Percentiles rank a stretch among this genome's conserved stretches.
Evolutionary conservation across 306 rosid species (phyloP).

Genomic region (Leucaena leucocephala): DNA sequence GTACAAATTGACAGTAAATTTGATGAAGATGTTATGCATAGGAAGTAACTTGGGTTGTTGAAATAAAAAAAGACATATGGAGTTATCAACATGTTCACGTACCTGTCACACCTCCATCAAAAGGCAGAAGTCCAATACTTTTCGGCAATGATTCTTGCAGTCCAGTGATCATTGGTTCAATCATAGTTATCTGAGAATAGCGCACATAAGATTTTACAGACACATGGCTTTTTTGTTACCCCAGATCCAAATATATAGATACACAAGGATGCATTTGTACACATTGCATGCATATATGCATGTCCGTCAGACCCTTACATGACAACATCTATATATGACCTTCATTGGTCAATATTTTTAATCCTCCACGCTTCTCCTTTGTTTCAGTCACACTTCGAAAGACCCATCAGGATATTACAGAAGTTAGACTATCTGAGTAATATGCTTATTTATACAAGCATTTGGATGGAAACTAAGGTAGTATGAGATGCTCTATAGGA

Average conservation of each 20-base stretch:
- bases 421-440: neutral
- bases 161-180: slow-evolving; percentile 92
- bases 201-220: slow-evolving; percentile 32
- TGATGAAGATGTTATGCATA: neutral
- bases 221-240: neutral
- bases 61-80: slow-evolving; percentile 11
- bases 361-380: neutral
- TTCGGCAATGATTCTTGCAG: slow-evolving; percentile 94
- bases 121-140: slow-evolving; percentile 94
- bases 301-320: neutral
- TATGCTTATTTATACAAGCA: neutral
- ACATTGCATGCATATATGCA: slow-evolving; percentile 22
- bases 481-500: neutral
- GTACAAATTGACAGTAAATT: neutral
- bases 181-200: slow-evolving; percentile 69
- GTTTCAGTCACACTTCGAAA: neutral
- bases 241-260: slow-evolving; percentile 1
- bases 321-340: neutral
- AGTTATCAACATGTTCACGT: slow-evolving; percentile 35
- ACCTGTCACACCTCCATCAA: slow-evolving; percentile 97
- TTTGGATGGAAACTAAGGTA: neutral
- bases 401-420: neutral
- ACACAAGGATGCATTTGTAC: slow-evolving; percentile 7
- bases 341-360: neutral
- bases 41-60: neutral